Base-by-base conservation (phyloP, 208 protist genomes). In the Acanthamoeba sp. region DNA sequence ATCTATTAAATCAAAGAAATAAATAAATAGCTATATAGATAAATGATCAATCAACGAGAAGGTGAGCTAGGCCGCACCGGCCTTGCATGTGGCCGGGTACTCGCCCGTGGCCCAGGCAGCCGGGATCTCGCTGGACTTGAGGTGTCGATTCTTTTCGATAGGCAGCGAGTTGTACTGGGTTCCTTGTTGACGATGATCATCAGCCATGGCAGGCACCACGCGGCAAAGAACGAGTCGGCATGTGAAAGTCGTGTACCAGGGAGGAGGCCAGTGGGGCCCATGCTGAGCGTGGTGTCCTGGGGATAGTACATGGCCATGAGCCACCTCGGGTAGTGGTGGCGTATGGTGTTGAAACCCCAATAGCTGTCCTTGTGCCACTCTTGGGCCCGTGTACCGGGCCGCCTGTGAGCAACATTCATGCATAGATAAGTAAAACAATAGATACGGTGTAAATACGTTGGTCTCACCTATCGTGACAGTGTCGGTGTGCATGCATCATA, bases 271-370 rank as follows among this genome's bases (percentile, higher is more conserved):
- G 85, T 91, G 32, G 85, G 85, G 4, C 85, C 85, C 85, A 91
- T 57, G 36, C 32, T 52, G 27, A 93, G 1, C 4, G 89, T 71
- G 0, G 89, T 93, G 9, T 93, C 52, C 40, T 93, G 89, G 1
- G 89, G 89, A 32, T 93, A 93, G 73, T 93, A 93, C 89, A 93
- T 93, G 42, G 89, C 89, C 89, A 93, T 93, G 73, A 93, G n/a
- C 89, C 89, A 93, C 59, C 69, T 71, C 16, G 85, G 85, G 57
- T 52, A 71, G 57, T 91, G 85, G 85, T 91, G 85, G 0, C 85
- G 85, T 12, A 36, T 4, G 6, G 50, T 71, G 34, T 34, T 42
- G 50, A 64, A 64, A 5, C 85, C 85, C 50, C 50, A 91, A 29
- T 91, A 91, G 57, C 85, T 91, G 85, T 91, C 85, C 57, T 91